Conservation (phyloP, 495 filamentous ascomycete species). For the Poronia punctata region DNA sequence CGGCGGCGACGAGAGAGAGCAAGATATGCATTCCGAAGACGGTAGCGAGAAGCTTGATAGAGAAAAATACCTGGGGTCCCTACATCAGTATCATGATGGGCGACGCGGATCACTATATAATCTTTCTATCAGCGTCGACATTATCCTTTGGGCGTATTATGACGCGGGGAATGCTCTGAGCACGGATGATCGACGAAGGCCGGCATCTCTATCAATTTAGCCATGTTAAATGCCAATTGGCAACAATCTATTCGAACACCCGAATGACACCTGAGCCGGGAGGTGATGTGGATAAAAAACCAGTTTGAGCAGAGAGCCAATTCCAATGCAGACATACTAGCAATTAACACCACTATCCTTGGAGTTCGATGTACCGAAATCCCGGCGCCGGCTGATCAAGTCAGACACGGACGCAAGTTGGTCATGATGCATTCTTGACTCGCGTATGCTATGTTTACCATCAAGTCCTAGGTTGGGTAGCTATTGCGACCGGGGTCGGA, state of each 20-base stretch:
- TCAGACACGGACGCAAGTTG: no score
- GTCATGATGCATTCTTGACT: no score
- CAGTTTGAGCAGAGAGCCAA: slow-evolving; percentile 2
- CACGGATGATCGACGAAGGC: slow-evolving; percentile 9
- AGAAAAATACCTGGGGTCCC: slow-evolving; percentile 2
- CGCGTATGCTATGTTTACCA: no score
- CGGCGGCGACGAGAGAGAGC: slow-evolving; percentile 21
- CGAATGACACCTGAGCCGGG: slow-evolving; percentile 20
- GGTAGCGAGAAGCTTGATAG: neutral
- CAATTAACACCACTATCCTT: no score
- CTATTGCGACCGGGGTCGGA: no score
- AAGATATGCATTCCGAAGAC: slow-evolving; percentile 28
- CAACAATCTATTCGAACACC: slow-evolving; percentile 16
- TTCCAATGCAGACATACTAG: no score
- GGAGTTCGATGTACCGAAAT: no score
- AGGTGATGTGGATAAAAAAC: slow-evolving; percentile 9
- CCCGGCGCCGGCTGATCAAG: no score
- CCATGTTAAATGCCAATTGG: slow-evolving; percentile 18
- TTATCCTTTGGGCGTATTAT: slow-evolving; percentile 2
- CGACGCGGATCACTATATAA: slow-evolving; percentile 1
- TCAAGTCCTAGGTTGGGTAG: no score
- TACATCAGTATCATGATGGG: slow-evolving; percentile 10
- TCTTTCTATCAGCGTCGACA: no score
- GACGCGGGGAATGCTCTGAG: slow-evolving; percentile 17
- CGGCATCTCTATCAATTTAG: slow-evolving; percentile 17